Base-by-base conservation (phyloP, 1,139 yeast genomes). In the Magnusiomyces sp. region DNA sequence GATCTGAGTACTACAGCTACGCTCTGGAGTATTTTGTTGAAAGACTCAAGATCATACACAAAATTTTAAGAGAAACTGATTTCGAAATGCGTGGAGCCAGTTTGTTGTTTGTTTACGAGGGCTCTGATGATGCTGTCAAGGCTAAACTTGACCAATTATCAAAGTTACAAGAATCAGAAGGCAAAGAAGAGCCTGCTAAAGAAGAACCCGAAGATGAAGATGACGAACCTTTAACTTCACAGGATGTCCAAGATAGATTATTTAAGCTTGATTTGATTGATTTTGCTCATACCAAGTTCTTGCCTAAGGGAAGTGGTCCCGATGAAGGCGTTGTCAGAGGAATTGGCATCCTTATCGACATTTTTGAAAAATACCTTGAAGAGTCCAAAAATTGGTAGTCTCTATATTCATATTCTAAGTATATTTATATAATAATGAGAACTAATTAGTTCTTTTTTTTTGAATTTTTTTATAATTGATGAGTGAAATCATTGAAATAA, bases 221-320 rank as follows among this genome's bases (percentile, higher is more conserved):
- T 2, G 67, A 58, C 13, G 62, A 56, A 2, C 65, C 56, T 62
- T 53, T 33, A 51, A 52, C 33, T 48, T 55, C 20, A 53, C 68
- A 13, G 69, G 53, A 49, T 31, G 37, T 49, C 31, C 51, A 47
- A 27, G 54, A 49, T 32, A 52, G 73, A 1, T 61, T 80, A 45
- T 77, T 87, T 56, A 69, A 79, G 6, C 71, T 88, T 45, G 73
- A 80, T 44, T 60, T 90, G 50, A 88, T 92, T 14, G 98, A 92
- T 64, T 89, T 92, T 72, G 97, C 97, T 0, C 97, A 90, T 64
- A 79, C 97, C 0, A 76, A 71, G 56, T 69, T 76, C 53, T 74
- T 77, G 0, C 77, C 80, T 0, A 38, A 42, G 9, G 86, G 84
- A 0, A 56, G 74, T 50, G 95, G 95, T 0, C 76, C 76, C 31